Conservation (phyloP, 805 yeast species). For the Candida sakaeoensis region DNA sequence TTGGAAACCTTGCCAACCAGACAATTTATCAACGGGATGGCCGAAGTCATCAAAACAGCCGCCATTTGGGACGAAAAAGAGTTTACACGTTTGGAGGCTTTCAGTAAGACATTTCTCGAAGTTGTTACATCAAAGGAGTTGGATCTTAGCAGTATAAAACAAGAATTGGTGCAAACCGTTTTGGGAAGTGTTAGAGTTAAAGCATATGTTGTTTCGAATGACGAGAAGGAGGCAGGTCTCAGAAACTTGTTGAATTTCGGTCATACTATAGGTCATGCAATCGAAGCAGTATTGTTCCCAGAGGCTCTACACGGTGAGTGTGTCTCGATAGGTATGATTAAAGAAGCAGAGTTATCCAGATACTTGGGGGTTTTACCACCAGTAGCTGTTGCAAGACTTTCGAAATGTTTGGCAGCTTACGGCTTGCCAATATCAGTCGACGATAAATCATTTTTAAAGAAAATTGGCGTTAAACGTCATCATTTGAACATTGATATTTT, state of each 20-base stretch:
- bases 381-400: slow-evolving; percentile 86
- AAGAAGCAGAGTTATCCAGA: slow-evolving; percentile 94
- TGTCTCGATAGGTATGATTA: slow-evolving; percentile 94
- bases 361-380: slow-evolving; percentile 86
- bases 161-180: slow-evolving; percentile 75
- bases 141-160: slow-evolving; percentile 64
- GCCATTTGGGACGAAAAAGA: slow-evolving; percentile 95
- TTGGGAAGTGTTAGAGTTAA: slow-evolving; percentile 84
- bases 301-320: slow-evolving; percentile 97
- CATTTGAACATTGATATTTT: slow-evolving; percentile 73
- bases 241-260: slow-evolving; percentile 93
- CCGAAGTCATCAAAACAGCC: slow-evolving; percentile 96
- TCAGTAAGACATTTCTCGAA: slow-evolving; percentile 65
- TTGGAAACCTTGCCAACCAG: slow-evolving; percentile 85
- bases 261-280: slow-evolving; percentile 96
- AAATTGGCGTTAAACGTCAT: slow-evolving; percentile 58
- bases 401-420: slow-evolving; percentile 79
- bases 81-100: slow-evolving; percentile 76
- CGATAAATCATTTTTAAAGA: slow-evolving; percentile 63
- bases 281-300: slow-evolving; percentile 95
- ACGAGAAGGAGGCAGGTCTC: slow-evolving; percentile 93
- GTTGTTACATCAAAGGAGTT: slow-evolving; percentile 46
- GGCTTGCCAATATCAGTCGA: slow-evolving; percentile 77
- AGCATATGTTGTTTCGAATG: slow-evolving; percentile 89
- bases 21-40: slow-evolving; percentile 97